Percentiles rank a stretch among this genome's conserved stretches.
Conservation (phyloP, 1,139 yeast genomes). For the Geotrichum bryndzae region DNA sequence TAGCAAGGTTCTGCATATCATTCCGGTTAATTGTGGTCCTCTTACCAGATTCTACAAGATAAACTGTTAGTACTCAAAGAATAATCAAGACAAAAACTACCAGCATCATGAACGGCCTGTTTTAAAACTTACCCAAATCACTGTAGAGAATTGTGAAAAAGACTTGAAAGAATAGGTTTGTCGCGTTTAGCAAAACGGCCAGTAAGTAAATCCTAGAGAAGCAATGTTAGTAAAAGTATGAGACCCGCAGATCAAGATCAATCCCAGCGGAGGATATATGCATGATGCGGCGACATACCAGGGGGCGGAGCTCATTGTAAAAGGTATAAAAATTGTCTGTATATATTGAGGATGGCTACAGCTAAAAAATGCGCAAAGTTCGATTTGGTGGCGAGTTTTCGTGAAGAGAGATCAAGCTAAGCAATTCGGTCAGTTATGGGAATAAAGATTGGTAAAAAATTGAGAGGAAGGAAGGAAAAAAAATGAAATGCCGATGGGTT, state of each 20-base stretch:
- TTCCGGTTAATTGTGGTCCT: neutral
- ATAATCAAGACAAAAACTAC: neutral
- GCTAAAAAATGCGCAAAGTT: neutral
- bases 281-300: neutral
- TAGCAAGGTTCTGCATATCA: neutral
- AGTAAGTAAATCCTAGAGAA: slow-evolving; percentile 34
- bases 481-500: neutral
- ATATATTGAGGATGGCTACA: neutral
- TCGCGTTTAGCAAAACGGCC: slow-evolving; percentile 81
- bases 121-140: slow-evolving; percentile 66
- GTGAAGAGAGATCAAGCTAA: neutral
- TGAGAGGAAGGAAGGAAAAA: neutral
- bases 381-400: neutral
- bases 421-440: neutral
- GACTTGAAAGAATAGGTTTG: slow-evolving; percentile 83
- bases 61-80: slow-evolving; percentile 4
- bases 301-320: slow-evolving; percentile 1
- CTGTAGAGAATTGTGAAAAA: slow-evolving; percentile 90
- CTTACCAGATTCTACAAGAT: slow-evolving; percentile 22
- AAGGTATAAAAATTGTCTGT: neutral
- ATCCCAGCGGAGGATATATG: neutral
- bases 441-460: neutral
- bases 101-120: neutral
- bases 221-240: neutral
- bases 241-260: neutral